These are phyloP conservation scores for Tuber brumale DNA, from an alignment of 495 filamentous ascomycete genomes.

Conservation along the genomic window DNA sequence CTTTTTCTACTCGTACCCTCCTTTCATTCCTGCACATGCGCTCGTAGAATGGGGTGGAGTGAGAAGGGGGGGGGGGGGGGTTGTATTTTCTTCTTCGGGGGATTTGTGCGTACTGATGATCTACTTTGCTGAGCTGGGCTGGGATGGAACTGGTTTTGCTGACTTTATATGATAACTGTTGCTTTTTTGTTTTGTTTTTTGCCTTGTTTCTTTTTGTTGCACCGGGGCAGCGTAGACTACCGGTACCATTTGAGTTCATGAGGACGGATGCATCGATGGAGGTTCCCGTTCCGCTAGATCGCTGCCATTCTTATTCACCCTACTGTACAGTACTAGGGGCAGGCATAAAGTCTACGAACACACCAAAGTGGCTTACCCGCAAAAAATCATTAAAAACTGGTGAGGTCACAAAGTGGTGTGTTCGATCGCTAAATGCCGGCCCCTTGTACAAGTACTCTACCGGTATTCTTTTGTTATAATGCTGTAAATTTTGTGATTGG, in stretches of 20 bases:
- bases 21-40: neutral
- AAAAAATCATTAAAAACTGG: no score
- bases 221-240: neutral
- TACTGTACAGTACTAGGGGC: no score
- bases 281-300: neutral
- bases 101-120: neutral
- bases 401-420: no score
- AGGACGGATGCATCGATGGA: neutral
- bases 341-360: no score
- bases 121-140: neutral
- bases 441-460: no score
- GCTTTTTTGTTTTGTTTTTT: neutral
- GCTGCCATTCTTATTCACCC: neutral
- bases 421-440: no score
- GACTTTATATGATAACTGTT: neutral
- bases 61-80: neutral
- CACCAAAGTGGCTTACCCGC: no score
- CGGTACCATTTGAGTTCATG: neutral
- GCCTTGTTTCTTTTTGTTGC: neutral
- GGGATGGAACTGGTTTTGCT: neutral
- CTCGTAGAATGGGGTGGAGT: neutral
- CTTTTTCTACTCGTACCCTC: neutral
- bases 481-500: neutral
- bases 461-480: neutral
- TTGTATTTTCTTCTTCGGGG: neutral